Percentiles rank a stretch among this genome's conserved stretches.
These are phyloP conservation scores for Fusarium tuaranense DNA, from an alignment of 2,329 filamentous ascomycete genomes.

Conservation along the genomic window DNA sequence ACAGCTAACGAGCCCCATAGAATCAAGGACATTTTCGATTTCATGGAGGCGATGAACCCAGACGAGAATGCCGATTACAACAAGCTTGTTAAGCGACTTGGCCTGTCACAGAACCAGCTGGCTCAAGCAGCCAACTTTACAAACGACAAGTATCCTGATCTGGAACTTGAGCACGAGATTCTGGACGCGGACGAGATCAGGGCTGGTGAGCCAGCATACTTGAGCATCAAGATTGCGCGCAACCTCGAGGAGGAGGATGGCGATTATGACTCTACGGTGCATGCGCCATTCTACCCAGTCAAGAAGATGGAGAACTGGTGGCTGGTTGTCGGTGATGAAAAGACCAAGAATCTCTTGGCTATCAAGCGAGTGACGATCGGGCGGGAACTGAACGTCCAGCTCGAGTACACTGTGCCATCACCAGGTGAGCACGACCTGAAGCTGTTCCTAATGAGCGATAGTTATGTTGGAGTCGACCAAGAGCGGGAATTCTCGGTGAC, in stretches of 20 bases:
- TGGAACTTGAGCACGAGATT: constrained; percentile 90
- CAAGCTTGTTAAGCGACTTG: constrained; percentile 80
- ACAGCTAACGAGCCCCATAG: constrained; percentile 57
- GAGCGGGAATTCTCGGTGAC: constrained; percentile 88
- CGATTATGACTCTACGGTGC: constrained; percentile 84
- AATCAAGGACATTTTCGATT: constrained; percentile 95
- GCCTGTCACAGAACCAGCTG: constrained; percentile 84
- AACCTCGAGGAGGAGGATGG: constrained; percentile 74
- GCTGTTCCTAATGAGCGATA: constrained; percentile 95
- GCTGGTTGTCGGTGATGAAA: constrained; percentile 95
- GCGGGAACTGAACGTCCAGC: constrained; percentile 78
- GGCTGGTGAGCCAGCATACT: constrained; percentile 82
- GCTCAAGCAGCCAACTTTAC: constrained; percentile 93
- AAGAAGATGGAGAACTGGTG: constrained; percentile 99
- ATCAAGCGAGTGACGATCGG: constrained; percentile 96
- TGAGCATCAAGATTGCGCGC: constrained; percentile 87
- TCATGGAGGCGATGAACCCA: constrained; percentile 99
- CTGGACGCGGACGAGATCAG: constrained; percentile 84
- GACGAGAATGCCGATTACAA: constrained; percentile 88
- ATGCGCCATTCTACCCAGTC: constrained; percentile 92
- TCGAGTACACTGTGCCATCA: constrained; percentile 90
- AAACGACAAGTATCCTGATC: constrained; percentile 94
- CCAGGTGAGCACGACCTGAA: constrained; percentile 89
- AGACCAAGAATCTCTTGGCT: constrained; percentile 85
- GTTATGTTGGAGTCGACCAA: constrained; percentile 96